A percentile compares a stretch with the other conserved stretches of the same genome.
These are phyloP conservation scores for Aciculoconidium aculeatum DNA, from an alignment of 805 yeast genomes.

Conservation along the genomic window DNA sequence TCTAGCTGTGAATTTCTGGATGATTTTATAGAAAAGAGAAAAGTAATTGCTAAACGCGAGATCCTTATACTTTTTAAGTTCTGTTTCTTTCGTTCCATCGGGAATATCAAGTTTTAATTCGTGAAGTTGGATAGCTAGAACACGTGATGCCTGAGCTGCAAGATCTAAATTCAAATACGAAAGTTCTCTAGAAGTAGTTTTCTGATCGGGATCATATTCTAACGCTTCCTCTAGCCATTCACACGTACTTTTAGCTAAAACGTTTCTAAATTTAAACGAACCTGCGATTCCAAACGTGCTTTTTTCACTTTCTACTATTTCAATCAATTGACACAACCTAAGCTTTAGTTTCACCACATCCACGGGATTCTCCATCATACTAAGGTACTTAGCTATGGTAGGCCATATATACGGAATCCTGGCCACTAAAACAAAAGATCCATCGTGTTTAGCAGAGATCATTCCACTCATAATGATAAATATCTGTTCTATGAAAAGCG, in stretches of 20 bases:
- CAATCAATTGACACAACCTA: constrained; percentile 35
- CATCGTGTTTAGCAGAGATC: constrained; percentile 28
- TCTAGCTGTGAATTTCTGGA: constrained; percentile 39
- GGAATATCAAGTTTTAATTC: constrained; percentile 56
- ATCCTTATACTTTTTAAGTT: constrained; percentile 48
- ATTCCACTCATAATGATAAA: constrained; percentile 40
- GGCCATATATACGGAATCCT: constrained; percentile 25
- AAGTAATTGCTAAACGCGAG: constrained; percentile 67
- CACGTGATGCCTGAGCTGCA: constrained; percentile 58
- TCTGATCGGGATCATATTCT: constrained; percentile 23
- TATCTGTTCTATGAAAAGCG: constrained; percentile 44
- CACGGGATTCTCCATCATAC: constrained; percentile 19
- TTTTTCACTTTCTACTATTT: constrained; percentile 29
- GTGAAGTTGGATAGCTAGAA: constrained; percentile 49
- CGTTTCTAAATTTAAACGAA: constrained; percentile 43
- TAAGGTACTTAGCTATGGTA: constrained; percentile 23
- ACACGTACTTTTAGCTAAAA: constrained; percentile 38
- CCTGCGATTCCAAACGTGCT: constrained; percentile 33
- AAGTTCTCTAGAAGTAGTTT: constrained; percentile 22
- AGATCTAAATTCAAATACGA: constrained; percentile 50
- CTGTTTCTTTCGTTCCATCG: constrained; percentile 48
- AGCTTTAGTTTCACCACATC: constrained; percentile 36
- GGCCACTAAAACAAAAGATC: constrained; percentile 28
- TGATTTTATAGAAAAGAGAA: constrained; percentile 49
- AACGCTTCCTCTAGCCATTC: constrained; percentile 54